Conservation (phyloP, 2,329 filamentous ascomycete genomes). For the Colletotrichum sp. region DNA sequence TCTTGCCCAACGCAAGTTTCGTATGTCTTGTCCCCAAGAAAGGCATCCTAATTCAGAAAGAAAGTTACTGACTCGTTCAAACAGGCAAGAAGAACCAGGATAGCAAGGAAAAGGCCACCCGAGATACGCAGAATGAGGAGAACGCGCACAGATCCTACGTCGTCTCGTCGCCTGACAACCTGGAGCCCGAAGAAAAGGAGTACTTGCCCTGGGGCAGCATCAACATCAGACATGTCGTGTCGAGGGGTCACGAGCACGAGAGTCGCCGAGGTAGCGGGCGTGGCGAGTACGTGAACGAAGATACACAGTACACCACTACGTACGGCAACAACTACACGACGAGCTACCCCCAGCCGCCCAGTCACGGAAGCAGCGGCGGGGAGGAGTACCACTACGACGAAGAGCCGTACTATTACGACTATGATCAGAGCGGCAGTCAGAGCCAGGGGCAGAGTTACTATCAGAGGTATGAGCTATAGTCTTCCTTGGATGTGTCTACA, state of each 20-base stretch:
- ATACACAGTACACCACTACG: constrained; percentile 31
- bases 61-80: neutral
- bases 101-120: constrained; percentile 68
- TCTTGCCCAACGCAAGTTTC: constrained; percentile 77
- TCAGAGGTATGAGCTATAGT: neutral
- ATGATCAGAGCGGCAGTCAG: constrained; percentile 17
- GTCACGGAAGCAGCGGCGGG: constrained; percentile 36
- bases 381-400: constrained; percentile 39
- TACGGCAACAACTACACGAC: constrained; percentile 23
- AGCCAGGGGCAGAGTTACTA: neutral
- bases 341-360: constrained; percentile 29
- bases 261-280: constrained; percentile 47
- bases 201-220: constrained; percentile 77
- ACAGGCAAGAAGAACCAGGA: constrained; percentile 74
- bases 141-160: constrained; percentile 70
- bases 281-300: constrained; percentile 40
- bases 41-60: neutral
- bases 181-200: constrained; percentile 56
- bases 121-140: constrained; percentile 67
- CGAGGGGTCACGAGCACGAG: constrained; percentile 55
- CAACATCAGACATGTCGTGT: constrained; percentile 61
- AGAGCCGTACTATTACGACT: constrained; percentile 23
- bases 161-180: constrained; percentile 62
- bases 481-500: neutral
- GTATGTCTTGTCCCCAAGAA: constrained; percentile 51